Base-by-base conservation (phyloP, 176 grass and related monocot species). In the Stipa capillata region DNA sequence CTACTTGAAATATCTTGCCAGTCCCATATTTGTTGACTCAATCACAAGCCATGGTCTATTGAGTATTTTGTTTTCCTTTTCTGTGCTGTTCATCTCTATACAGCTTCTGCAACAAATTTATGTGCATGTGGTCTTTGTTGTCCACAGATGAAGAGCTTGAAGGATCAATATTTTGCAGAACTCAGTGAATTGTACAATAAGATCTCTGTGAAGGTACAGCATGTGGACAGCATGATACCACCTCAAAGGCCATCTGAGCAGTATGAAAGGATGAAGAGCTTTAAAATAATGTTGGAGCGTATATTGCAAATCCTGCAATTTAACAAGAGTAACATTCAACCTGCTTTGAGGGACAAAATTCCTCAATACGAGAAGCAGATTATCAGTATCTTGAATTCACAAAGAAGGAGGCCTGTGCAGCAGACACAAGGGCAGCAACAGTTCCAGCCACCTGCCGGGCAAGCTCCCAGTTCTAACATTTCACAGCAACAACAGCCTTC, bases 81-180 rank as follows among this genome's bases (percentile, higher is more conserved):
- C 4, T 59, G 35, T 34, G 15, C 24, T 34, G 70, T 61, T 69
- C 48, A 31, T 75, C 10, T 40, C 9, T 45, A 5, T 73, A 41
- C 71, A 64, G 47, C 58, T 24, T 66, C 8, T n/a, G 36, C 4
- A 50, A 65, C 13, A 55, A 56, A 73, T 35, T 83, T 72, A 82
- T 39, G n/a, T 31, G 24, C 37, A 53, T 17, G 56, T 34, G 43
- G 5, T 83, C 84, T 65, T 65, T 34, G 37, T 72, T 40, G 15
- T n/a, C 72, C 31, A 85, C 83, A 98, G 95, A 62, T 98, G 35
- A 98, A 92, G 84, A 85, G 7, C 69, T 72, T 94, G 60, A 98
- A 92, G 72, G 95, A 98, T 15, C 63, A 82, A 25, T 92, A 94
- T 81, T 92, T 69, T 64, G 44, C 41, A 17, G 95, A 98, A 56